A percentile compares a stretch with the other conserved stretches of the same genome.
phyloP scores from a whole-genome alignment of 148 eudicot genomes.

The Nyssa sinensis region DNA sequence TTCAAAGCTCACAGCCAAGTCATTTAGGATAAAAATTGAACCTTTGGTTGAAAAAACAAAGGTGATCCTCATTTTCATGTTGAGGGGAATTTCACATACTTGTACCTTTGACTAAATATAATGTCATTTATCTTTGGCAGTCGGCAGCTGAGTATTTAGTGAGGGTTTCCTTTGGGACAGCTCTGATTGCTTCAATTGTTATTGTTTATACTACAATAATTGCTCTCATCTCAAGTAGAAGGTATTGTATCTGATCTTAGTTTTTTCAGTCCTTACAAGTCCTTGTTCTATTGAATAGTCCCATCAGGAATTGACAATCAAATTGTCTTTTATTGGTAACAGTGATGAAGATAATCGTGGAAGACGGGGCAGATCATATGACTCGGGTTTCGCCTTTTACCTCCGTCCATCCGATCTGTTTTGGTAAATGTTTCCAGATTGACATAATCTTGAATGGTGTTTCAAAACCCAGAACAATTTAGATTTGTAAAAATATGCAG shows the following conservation, averaged over 20 bases:
- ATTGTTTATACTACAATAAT: constrained; percentile 83
- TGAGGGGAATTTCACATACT: not conserved
- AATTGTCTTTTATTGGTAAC: constrained; percentile 18
- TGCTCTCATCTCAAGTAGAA: constrained; percentile 69
- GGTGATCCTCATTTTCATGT: constrained; percentile 33
- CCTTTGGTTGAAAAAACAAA: constrained; percentile 80
- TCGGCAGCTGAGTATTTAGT: constrained; percentile 77
- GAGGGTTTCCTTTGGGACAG: constrained; percentile 94
- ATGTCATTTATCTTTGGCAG: constrained; percentile 41
- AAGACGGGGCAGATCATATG: constrained; percentile 68
- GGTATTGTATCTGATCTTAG: constrained; percentile 36
- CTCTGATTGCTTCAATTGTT: constrained; percentile 89
- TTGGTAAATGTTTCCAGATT: constrained; percentile 52
- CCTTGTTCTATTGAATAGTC: constrained; percentile 8
- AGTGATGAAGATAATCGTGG: constrained; percentile 75
- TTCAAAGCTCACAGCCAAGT: constrained; percentile 78
- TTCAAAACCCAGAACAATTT: not conserved
- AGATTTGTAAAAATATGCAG: not conserved
- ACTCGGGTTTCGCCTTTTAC: constrained; percentile 57
- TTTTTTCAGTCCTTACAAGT: not conserved
- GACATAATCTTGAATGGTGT: not conserved
- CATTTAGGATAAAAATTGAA: constrained; percentile 82
- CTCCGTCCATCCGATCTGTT: constrained; percentile 61
- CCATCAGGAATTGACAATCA: not conserved
- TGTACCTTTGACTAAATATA: constrained; percentile 2